Evolutionary conservation across 1,284 basidiomycete genomes (phyloP).

Genomic region (Phellinidium pouzarii): DNA sequence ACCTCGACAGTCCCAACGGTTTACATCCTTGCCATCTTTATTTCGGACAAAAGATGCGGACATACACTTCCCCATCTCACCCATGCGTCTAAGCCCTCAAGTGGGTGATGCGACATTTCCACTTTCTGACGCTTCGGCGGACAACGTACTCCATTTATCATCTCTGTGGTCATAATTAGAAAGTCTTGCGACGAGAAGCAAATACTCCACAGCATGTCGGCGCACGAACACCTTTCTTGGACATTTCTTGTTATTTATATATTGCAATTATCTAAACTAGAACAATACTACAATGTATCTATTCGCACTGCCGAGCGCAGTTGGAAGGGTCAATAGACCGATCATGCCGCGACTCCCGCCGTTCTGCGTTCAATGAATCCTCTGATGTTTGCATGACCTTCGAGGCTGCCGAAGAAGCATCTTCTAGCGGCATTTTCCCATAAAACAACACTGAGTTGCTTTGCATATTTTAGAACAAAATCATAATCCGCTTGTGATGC

Average conservation of each 20-base stretch:
- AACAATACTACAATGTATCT: neutral
- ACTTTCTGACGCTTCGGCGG: neutral
- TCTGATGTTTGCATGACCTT: conserved; percentile 74
- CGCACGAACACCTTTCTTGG: neutral
- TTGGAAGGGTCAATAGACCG: neutral
- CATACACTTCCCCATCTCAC: neutral
- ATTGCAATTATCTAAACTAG: neutral
- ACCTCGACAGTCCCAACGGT: conserved; percentile 11
- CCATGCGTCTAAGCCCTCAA: neutral
- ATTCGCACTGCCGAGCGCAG: neutral
- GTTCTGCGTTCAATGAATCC: conserved; percentile 72
- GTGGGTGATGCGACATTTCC: neutral
- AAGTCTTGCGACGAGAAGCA: neutral
- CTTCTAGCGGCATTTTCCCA: conserved; percentile 69
- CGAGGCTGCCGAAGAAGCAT: conserved; percentile 78
- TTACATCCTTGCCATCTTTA: conserved; percentile 12
- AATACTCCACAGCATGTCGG: neutral
- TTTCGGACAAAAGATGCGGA: neutral
- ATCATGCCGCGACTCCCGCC: conserved; percentile 22
- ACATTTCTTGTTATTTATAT: neutral
- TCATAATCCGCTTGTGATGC: conserved; percentile 83
- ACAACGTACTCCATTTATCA: neutral
- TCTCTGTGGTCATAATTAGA: neutral
- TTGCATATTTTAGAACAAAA: conserved; percentile 81
- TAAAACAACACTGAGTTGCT: conserved; percentile 72